Base-by-base conservation (phyloP, 371 early-diverging fungal genomes). In the Chytridium lagenaria region DNA sequence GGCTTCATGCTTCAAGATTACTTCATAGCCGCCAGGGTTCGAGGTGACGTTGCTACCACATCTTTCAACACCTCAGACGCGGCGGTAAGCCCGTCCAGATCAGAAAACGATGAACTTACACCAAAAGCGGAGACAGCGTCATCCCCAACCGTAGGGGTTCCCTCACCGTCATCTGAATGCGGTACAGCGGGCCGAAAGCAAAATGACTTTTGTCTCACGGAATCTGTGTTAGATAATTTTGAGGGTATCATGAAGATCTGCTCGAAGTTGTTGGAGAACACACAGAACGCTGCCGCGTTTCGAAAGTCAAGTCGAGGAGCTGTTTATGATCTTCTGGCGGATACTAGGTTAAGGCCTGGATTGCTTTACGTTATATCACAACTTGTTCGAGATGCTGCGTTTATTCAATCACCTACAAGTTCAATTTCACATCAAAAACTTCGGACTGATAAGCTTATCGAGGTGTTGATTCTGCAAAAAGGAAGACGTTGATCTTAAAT, bases 271-370 rank as follows among this genome's bases (percentile, higher is more conserved):
- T 26, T 52, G 55, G 55, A 52, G 26, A 26, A 10, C 5, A 5
- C 55, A 5, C 55, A 52, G 26, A 52, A 52, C 26, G 55, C 55
- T 10, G 26, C 26, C 12, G 26, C 55, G 26, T 52, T 52, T 52
- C 7, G 55, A 26, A 52, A 26, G 23, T 10, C 55, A 26, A 52
- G 55, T 26, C 7, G 55, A 26, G 55, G 55, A 15, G 55, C 55
- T n/a, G 55, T 52, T 26, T 52, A 52, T 52, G 55, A 52, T 52
- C 55, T 52, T 52, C 26, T 52, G 12, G 55, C n/a, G 55, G 55
- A 52, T 26, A 5, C 55, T 5, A 52, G 55, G 26, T 23, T 52
- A n/a, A 52, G 55, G 26, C 26, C 55, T 52, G 55, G 55, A 5
- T 26, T 52, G 12, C 55, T 52, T 5, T 5, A 15, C 7, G 55